These are phyloP conservation scores for Rhodomyrtus psidioides DNA, from an alignment of 441 rosid species.

Conservation along the genomic window DNA sequence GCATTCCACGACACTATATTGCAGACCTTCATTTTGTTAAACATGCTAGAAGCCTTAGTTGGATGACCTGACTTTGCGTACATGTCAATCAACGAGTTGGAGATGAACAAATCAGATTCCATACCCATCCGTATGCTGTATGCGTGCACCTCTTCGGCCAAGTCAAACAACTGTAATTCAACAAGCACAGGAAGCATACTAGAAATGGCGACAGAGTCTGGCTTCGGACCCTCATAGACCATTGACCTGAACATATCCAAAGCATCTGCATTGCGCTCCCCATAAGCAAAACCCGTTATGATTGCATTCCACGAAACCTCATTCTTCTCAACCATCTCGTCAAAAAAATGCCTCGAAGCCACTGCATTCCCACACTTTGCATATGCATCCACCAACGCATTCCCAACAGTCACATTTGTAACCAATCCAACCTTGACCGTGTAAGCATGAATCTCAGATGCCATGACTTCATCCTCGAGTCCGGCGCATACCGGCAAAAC, in stretches of 20 bases:
- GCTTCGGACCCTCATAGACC: conserved; percentile 12
- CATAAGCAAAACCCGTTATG: conserved; percentile 16
- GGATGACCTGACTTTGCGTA: conserved; percentile 30
- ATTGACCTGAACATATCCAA: conserved; percentile 23
- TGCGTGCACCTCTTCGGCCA: conserved; percentile 28
- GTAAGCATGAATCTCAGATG: conserved; percentile 23
- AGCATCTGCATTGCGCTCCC: conserved; percentile 18
- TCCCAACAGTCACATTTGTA: conserved; percentile 17
- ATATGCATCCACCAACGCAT: conserved; percentile 31
- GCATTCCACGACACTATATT: conserved; percentile 36
- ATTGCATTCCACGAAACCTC: conserved; percentile 29
- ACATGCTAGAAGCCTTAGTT: conserved; percentile 15
- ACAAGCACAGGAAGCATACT: conserved; percentile 27
- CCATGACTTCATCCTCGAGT: conserved; percentile 9
- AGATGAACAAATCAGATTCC: conserved; percentile 22
- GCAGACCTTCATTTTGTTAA: conserved; percentile 13
- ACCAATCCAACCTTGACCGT: conserved; percentile 22
- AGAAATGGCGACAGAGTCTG: conserved; percentile 23
- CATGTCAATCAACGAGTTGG: conserved; percentile 35
- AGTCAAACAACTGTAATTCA: conserved; percentile 16
- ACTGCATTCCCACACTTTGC: conserved; percentile 25
- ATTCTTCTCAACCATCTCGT: conserved; percentile 28
- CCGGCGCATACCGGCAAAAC: conserved; percentile 24
- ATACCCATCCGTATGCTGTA: conserved; percentile 22
- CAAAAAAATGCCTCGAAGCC: conserved; percentile 15